Conservation (phyloP, 2,329 filamentous ascomycete genomes). For the Fusarium setosum region DNA sequence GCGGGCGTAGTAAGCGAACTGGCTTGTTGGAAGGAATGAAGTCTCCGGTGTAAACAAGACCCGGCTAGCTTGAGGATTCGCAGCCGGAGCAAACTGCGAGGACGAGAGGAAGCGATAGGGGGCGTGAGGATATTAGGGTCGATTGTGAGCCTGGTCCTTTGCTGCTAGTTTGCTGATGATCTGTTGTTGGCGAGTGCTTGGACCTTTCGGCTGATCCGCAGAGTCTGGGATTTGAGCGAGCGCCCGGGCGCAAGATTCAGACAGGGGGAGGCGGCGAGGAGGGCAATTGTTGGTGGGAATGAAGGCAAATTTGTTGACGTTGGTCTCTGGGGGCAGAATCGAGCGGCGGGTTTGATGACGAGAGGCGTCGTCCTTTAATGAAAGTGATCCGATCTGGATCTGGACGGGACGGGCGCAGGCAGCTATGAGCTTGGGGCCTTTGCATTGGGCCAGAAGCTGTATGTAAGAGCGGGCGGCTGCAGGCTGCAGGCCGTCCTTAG, state of each 20-base stretch:
- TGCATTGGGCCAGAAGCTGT: neutral
- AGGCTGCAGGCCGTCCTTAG: slow-evolving; percentile 33
- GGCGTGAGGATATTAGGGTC: slow-evolving; percentile 2
- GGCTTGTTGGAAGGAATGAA: slow-evolving; percentile 30
- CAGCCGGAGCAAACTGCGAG: neutral
- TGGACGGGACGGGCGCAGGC: slow-evolving; percentile 16
- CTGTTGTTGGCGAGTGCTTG: slow-evolving; percentile 30
- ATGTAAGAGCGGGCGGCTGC: slow-evolving; percentile 26
- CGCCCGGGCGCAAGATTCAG: slow-evolving; percentile 10
- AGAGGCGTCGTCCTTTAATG: slow-evolving; percentile 23
- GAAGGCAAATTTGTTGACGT: slow-evolving; percentile 3
- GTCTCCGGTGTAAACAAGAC: neutral
- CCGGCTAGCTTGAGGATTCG: neutral
- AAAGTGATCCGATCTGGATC: slow-evolving; percentile 16
- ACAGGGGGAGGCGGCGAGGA: neutral
- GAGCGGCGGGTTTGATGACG: slow-evolving; percentile 14
- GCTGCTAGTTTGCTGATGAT: slow-evolving; percentile 18
- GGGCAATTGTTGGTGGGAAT: neutral
- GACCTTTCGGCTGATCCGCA: slow-evolving; percentile 25
- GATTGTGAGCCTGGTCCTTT: neutral
- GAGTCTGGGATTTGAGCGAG: slow-evolving; percentile 11
- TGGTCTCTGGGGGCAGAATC: slow-evolving; percentile 11
- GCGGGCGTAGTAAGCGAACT: slow-evolving; percentile 11
- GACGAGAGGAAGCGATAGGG: neutral
- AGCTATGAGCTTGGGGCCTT: neutral